Evolutionary conservation across 139 green algal genomes (phyloP).

Genomic region (Picochlorum sp.): DNA sequence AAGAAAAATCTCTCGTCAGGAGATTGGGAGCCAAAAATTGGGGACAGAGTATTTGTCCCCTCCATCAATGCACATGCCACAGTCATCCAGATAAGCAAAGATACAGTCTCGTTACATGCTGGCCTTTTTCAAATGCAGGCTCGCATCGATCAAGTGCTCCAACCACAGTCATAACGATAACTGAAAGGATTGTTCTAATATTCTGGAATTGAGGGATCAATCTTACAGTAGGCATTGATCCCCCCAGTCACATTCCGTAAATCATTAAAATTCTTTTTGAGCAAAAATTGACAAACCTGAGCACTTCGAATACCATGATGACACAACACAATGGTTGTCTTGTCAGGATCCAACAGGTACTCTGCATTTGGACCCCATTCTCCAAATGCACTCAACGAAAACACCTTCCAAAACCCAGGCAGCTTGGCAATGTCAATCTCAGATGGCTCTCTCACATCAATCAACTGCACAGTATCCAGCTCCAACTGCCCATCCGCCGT

Average conservation of each 20-base stretch:
- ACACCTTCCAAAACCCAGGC: slow-evolving; percentile 2
- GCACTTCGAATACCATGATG: slow-evolving; percentile 68
- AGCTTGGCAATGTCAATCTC: slow-evolving; percentile 2
- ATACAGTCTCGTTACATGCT: slow-evolving; percentile 16
- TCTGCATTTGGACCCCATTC: slow-evolving; percentile 17
- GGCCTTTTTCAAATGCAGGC: slow-evolving; percentile 20
- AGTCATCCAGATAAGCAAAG: slow-evolving; percentile 13
- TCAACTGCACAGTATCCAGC: slow-evolving; percentile 18
- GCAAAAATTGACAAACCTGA: slow-evolving; percentile 44
- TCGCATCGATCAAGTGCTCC: slow-evolving; percentile 13
- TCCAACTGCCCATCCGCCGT: background rate
- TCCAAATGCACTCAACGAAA: slow-evolving; percentile 1
- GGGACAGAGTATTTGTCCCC: slow-evolving; percentile 27
- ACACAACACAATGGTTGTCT: slow-evolving; percentile 60
- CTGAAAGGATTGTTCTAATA: slow-evolving; percentile 30
- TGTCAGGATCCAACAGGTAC: slow-evolving; percentile 35
- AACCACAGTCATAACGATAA: too few species aligned
- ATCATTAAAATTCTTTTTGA: slow-evolving; percentile 45
- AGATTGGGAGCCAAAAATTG: slow-evolving; percentile 19
- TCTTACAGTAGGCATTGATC: slow-evolving; percentile 56
- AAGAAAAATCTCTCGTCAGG: background rate
- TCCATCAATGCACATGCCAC: slow-evolving; percentile 12
- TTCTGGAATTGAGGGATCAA: slow-evolving; percentile 41
- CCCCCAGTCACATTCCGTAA: slow-evolving; percentile 64
- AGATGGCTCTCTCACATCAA: slow-evolving; percentile 29